Evolutionary conservation across 768 basidiomycete species (phyloP).

Genomic region (Kwoniella dendrophila): DNA sequence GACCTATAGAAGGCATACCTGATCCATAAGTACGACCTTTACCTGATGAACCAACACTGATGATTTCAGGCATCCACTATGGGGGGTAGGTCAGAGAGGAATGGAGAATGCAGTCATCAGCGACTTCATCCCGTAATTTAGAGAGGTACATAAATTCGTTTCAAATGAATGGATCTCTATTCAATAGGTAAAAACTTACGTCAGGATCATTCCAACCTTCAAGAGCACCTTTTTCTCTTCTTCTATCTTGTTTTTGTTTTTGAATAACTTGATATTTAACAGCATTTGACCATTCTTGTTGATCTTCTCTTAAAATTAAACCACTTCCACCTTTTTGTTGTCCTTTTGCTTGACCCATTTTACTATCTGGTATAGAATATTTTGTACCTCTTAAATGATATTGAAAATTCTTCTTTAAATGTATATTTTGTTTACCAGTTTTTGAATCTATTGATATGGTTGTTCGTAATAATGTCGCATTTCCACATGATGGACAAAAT

Average conservation of each 20-base stretch:
- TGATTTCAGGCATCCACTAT: conserved; percentile 55
- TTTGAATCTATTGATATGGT: conserved; percentile 73
- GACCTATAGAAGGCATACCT: conserved; percentile 78
- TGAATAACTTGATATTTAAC: conserved; percentile 74
- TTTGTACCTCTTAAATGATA: conserved; percentile 87
- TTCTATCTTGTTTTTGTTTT: conserved; percentile 75
- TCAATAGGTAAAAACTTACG: conserved; percentile 43
- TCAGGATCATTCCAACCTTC: conserved; percentile 92
- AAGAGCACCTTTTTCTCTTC: conserved; percentile 60
- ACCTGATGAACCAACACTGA: conserved; percentile 58
- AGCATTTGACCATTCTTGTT: conserved; percentile 80
- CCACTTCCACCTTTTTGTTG: conserved; percentile 73
- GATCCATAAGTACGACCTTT: conserved; percentile 67
- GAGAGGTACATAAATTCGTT: neutral
- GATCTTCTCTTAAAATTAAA: conserved; percentile 89
- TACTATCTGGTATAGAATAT: conserved; percentile 88
- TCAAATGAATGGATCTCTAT: neutral
- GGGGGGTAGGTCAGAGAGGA: neutral
- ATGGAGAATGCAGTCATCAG: neutral
- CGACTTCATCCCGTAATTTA: neutral
- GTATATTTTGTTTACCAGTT: conserved; percentile 70
- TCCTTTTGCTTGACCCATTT: conserved; percentile 78
- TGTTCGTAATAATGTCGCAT: conserved; percentile 82
- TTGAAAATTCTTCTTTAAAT: conserved; percentile 94
- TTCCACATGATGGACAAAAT: conserved; percentile 97